These are phyloP conservation scores for Trifolium pratense DNA, from an alignment of 306 rosid species.

Conservation along the genomic window DNA sequence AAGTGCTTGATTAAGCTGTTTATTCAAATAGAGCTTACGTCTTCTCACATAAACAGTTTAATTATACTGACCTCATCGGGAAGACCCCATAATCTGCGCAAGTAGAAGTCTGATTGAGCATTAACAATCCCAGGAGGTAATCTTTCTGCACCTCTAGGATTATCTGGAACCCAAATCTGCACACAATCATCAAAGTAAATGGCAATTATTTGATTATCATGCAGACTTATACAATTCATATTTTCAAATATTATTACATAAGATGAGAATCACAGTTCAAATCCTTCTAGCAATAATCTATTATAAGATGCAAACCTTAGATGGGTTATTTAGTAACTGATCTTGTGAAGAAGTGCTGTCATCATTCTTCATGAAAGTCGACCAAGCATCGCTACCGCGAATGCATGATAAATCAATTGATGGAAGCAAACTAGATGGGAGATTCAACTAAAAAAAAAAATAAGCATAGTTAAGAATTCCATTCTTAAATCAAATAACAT, in stretches of 20 bases:
- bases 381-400: slow-evolving; percentile 45
- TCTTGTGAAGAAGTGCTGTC: slow-evolving; percentile 50
- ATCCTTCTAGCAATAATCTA: slow-evolving; percentile 4
- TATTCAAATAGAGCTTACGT: neutral
- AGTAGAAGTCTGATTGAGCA: slow-evolving; percentile 75
- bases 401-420: slow-evolving; percentile 55
- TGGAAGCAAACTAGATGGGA: slow-evolving; percentile 69
- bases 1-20: slow-evolving; percentile 1
- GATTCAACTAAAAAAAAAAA: slow-evolving; percentile 61
- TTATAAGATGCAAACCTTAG: slow-evolving; percentile 56
- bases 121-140: slow-evolving; percentile 76
- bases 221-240: slow-evolving; percentile 1
- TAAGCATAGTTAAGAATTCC: slow-evolving; percentile 25
- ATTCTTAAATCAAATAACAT: slow-evolving; percentile 16
- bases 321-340: slow-evolving; percentile 49
- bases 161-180: slow-evolving; percentile 95
- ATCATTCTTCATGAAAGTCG: slow-evolving; percentile 41
- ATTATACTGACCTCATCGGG: slow-evolving; percentile 80
- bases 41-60: neutral
- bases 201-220: slow-evolving; percentile 10
- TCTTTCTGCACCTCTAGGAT: slow-evolving; percentile 95
- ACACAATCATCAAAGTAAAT: slow-evolving; percentile 31
- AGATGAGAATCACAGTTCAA: slow-evolving; percentile 7
- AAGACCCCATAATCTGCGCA: slow-evolving; percentile 89
- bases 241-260: slow-evolving; percentile 4